Percentiles rank a stretch among this genome's conserved stretches.
These are phyloP conservation scores for Diplodia sapinea DNA, from an alignment of 2,329 filamentous ascomycete species.

Conservation along the genomic window DNA sequence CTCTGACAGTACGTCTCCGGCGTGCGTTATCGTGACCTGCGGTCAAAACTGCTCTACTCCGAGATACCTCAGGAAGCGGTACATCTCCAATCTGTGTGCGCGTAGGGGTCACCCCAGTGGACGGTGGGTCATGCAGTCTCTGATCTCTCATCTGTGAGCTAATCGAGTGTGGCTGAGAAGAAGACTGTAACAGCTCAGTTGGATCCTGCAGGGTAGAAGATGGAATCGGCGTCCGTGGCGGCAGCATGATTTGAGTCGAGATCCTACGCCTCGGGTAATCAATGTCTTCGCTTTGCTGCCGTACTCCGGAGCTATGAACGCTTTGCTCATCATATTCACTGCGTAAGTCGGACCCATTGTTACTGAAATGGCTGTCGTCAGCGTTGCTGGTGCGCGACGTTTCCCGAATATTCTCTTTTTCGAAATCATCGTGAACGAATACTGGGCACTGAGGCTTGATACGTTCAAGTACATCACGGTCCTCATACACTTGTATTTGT, in stretches of 20 bases:
- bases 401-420: conserved; percentile 1
- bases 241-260: not conserved
- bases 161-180: not conserved
- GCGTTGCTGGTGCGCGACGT: not conserved
- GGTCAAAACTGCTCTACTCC: not conserved
- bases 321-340: not conserved
- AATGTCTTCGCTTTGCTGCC: not conserved
- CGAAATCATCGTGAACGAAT: not conserved
- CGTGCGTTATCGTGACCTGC: not conserved
- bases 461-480: not conserved
- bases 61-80: accelerated
- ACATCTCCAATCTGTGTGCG: not conserved
- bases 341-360: not conserved
- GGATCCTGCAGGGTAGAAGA: not conserved
- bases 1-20: not conserved
- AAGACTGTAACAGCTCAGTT: not conserved
- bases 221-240: not conserved
- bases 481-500: conserved; percentile 1
- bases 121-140: not conserved
- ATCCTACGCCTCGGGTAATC: not conserved
- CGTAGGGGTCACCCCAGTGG: not conserved
- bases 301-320: not conserved
- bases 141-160: not conserved
- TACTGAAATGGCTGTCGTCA: not conserved
- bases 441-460: not conserved